Evolutionary conservation across 2,329 filamentous ascomycete species (phyloP), one percentile per base, ranked within the genome.

Genomic region (Fusarium buharicum): DNA sequence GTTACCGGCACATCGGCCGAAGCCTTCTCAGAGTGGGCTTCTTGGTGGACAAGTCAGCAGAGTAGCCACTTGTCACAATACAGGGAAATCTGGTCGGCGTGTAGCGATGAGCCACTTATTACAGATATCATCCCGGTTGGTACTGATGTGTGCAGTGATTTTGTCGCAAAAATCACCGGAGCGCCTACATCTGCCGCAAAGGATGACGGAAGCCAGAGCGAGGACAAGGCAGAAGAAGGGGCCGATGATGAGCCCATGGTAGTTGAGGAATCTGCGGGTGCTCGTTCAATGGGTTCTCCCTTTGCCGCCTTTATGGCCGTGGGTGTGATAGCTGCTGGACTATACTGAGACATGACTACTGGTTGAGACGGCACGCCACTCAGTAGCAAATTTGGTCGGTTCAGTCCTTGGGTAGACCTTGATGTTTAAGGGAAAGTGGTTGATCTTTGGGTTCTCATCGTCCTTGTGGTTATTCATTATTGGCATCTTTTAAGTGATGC

Each of bases 91-190:
- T 52, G 50, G 50, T 16, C 40, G 5, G 50, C 47, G 9, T 50
- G 47, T 28, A 50, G 47, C 18, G 47, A 50, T 13, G 47, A 50
- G 17, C 47, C 47, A 9, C 9, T 18, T 20, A 20, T 50, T 11
- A 30, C 28, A 10, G 37, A 34, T 11, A 16, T 34, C 16, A 14
- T 27, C 16, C 37, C 36, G 4, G 34, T 50, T 14, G 47, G 47
- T 5, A n/a, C 38, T 9, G 40, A 22, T 9, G 20, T 20, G 12
- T 61, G 58, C 4, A 60, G 50, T 20, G 41, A 30, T 7, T 39
- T 60, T 9, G 54, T 12, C 18, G 55, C 50, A 2, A 27, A 16
- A n/a, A 60, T 60, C 2, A 61, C 58, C 1, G 55, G 45, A 6
- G 17, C 18, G 6, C 17, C 28, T n/a, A 30, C 36, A 10, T 10